Percentiles rank a stretch among this genome's conserved stretches.
Evolutionary conservation across 768 basidiomycete species (phyloP).

Genomic region (Calocybe cyanea): DNA sequence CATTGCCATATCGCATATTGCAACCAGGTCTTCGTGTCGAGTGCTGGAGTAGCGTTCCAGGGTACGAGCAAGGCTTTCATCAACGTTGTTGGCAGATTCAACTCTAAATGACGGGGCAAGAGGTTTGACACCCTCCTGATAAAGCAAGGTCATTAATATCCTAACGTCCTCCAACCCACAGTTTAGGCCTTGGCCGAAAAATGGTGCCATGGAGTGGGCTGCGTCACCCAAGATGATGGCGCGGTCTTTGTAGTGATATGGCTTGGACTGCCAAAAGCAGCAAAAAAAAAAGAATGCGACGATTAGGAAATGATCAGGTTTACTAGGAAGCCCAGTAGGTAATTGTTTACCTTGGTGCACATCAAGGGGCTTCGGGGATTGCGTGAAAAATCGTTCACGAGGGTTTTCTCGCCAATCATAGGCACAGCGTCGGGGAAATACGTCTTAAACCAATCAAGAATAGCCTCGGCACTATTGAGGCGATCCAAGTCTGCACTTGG

Average conservation of each 20-base stretch:
- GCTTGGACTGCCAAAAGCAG: constrained; percentile 56
- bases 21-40: constrained; percentile 83
- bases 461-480: constrained; percentile 52
- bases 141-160: constrained; percentile 73
- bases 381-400: constrained; percentile 72
- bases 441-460: constrained; percentile 71
- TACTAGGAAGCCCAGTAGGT: constrained; percentile 20
- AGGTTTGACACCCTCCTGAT: constrained; percentile 62
- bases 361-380: constrained; percentile 91
- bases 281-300: too few species aligned
- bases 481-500: constrained; percentile 74
- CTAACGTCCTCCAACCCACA: constrained; percentile 98
- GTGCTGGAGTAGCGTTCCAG: constrained; percentile 76
- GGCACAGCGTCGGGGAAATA: constrained; percentile 88
- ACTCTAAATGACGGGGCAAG: constrained; percentile 26
- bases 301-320: constrained; percentile 17
- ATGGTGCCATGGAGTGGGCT: constrained; percentile 98
- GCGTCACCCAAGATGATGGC: constrained; percentile 91
- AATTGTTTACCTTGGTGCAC: constrained; percentile 79
- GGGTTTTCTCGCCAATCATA: constrained; percentile 75
- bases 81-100: constrained; percentile 35
- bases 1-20: constrained; percentile 92
- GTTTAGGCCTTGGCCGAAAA: constrained; percentile 96
- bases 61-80: constrained; percentile 59
- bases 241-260: constrained; percentile 89